Conservation (phyloP, 129 eudicot species). For the Mikania micrantha region DNA sequence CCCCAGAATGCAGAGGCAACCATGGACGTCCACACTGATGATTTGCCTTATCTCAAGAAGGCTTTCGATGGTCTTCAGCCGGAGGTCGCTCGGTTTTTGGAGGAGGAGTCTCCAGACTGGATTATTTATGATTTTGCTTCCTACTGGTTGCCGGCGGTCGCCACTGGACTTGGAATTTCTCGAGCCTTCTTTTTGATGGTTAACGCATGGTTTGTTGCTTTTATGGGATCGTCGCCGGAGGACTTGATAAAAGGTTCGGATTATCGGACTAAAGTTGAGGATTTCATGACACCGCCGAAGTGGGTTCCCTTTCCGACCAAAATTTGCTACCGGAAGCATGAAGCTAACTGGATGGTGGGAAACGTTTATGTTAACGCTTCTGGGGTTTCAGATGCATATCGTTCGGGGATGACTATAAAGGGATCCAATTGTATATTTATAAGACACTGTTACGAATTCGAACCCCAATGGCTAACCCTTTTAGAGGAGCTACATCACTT, state of each 20-base stretch:
- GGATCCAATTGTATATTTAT: conserved; percentile 27
- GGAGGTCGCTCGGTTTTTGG: conserved; percentile 26
- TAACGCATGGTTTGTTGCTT: conserved; percentile 27
- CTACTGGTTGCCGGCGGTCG: conserved; percentile 40
- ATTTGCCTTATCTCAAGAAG: conserved; percentile 36
- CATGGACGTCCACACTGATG: conserved; percentile 26
- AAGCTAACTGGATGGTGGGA: conserved; percentile 19
- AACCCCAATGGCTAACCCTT: conserved; percentile 40
- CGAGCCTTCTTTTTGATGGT: conserved; percentile 13
- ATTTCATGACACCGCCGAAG: conserved; percentile 18
- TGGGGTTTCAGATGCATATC: conserved; percentile 29
- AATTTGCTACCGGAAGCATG: conserved; percentile 27
- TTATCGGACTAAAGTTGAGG: conserved; percentile 19
- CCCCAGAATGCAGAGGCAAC: conserved; percentile 53
- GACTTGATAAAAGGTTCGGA: conserved; percentile 12
- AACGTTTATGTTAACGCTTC: background rate
- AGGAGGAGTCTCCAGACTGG: conserved; percentile 39
- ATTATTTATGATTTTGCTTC: conserved; percentile 42
- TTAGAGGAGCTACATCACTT: conserved; percentile 29
- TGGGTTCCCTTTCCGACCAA: conserved; percentile 43
- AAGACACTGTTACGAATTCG: conserved; percentile 33
- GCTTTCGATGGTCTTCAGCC: conserved; percentile 44
- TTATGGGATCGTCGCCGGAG: conserved; percentile 11
- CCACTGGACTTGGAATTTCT: conserved; percentile 26
- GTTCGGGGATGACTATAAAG: background rate